These are phyloP conservation scores for Malania oleifera DNA, from an alignment of 164 flowering plant species.

Conservation along the genomic window DNA sequence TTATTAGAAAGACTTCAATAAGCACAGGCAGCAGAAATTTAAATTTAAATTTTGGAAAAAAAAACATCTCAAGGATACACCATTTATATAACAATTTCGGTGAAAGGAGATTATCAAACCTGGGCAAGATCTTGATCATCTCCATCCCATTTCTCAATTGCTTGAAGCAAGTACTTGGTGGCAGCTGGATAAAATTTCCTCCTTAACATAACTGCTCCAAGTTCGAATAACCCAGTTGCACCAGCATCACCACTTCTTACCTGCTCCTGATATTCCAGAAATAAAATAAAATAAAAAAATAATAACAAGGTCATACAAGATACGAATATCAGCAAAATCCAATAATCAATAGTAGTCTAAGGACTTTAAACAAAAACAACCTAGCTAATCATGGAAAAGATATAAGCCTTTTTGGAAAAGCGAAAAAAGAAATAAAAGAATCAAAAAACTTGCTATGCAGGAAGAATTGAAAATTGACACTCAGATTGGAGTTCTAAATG, in stretches of 20 bases:
- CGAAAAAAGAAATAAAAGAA: no score
- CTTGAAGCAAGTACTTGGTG: background rate
- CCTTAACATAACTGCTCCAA: background rate
- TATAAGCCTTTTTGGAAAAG: no score
- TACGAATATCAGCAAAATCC: background rate
- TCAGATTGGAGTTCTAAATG: no score
- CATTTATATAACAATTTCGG: background rate
- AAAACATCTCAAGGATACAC: no score
- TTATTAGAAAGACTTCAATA: no score
- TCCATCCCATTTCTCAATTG: background rate
- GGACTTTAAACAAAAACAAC: no score
- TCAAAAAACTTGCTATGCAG: no score
- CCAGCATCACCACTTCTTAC: slow-evolving; percentile 1
- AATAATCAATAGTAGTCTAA: background rate
- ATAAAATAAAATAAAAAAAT: background rate
- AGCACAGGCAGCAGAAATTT: no score
- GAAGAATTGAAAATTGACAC: no score
- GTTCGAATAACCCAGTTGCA: background rate
- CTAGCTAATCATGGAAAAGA: no score
- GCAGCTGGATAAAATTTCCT: slow-evolving; percentile 1
- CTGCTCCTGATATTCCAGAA: background rate
- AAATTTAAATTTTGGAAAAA: no score
- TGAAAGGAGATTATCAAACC: background rate
- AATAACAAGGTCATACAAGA: background rate
- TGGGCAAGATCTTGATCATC: slow-evolving; percentile 3